A percentile compares a stretch with the other conserved stretches of the same genome.
Conservation (phyloP, 768 basidiomycete species). For the Mycena kentingensis region DNA sequence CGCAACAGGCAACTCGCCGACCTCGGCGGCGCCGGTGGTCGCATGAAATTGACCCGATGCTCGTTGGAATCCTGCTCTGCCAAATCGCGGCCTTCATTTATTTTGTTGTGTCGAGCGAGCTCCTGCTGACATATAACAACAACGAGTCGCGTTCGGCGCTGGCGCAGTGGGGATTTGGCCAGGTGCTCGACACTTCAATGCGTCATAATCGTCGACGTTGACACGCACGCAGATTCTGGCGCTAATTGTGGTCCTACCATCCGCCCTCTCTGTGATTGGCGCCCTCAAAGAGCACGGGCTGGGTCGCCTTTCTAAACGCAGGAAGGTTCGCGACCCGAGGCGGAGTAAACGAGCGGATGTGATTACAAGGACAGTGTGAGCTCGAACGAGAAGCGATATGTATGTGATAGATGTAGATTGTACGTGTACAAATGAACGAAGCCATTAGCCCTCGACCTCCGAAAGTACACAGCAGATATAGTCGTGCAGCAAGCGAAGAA, state of each 20-base stretch:
- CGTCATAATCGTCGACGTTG: background rate
- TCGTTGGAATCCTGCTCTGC: conserved; percentile 38
- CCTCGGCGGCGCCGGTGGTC: conserved; percentile 38
- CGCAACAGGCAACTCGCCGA: too few species aligned
- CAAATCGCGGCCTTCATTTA: conserved; percentile 41
- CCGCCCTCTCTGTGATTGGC: conserved; percentile 34
- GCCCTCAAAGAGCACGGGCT: conserved; percentile 37
- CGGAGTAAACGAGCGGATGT: conserved; percentile 4
- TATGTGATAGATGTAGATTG: background rate
- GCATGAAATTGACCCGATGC: conserved; percentile 40
- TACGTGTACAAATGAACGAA: background rate
- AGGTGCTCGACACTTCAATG: conserved; percentile 23
- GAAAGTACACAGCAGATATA: too few species aligned
- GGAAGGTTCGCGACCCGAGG: conserved; percentile 13
- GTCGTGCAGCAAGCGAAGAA: too few species aligned
- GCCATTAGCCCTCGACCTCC: background rate
- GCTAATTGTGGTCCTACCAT: conserved; percentile 42
- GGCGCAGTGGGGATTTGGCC: conserved; percentile 42
- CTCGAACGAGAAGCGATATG: too few species aligned
- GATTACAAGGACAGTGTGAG: background rate
- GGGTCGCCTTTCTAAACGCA: conserved; percentile 31
- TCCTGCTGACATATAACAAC: conserved; percentile 35
- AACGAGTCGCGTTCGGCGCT: conserved; percentile 24
- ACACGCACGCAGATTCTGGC: conserved; percentile 37
- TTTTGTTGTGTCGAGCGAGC: conserved; percentile 43